A percentile compares a stretch with the other conserved stretches of the same genome.
Evolutionary conservation across 2,329 filamentous ascomycete genomes (phyloP).

Genomic region (Iodosphaeria phyllophila): DNA sequence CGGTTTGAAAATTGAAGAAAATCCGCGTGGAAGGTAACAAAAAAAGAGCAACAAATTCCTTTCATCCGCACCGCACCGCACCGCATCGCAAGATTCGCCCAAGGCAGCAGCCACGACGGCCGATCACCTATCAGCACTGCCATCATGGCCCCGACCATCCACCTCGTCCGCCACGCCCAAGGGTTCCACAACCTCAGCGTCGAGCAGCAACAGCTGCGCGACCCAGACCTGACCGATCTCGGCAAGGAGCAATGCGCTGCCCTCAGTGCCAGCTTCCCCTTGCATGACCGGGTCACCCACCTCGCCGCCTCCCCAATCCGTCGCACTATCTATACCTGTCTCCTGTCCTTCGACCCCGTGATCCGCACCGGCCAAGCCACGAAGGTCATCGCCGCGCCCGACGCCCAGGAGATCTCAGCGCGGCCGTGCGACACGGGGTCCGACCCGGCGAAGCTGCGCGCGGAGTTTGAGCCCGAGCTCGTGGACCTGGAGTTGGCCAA

Average conservation of each 20-base stretch:
- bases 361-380: slow-evolving; percentile 22
- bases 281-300: slow-evolving; percentile 45
- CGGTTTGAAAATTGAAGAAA: too few relatives aligned
- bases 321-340: slow-evolving; percentile 63
- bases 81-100: too few relatives aligned
- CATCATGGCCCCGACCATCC: slow-evolving; percentile 34
- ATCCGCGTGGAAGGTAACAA: too few relatives aligned
- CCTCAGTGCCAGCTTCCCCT: slow-evolving; percentile 43
- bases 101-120: too few relatives aligned
- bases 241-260: slow-evolving; percentile 55
- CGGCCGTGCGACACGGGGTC: slow-evolving; percentile 63
- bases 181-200: slow-evolving; percentile 63
- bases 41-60: too few relatives aligned
- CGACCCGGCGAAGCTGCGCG: slow-evolving; percentile 28
- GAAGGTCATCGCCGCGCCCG: slow-evolving; percentile 49
- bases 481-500: slow-evolving; percentile 46
- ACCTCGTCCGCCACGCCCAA: slow-evolving; percentile 56
- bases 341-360: slow-evolving; percentile 45
- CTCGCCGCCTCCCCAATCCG: slow-evolving; percentile 65
- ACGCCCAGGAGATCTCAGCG: slow-evolving; percentile 61
- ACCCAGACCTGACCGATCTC: slow-evolving; percentile 60
- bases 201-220: slow-evolving; percentile 54
- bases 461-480: slow-evolving; percentile 37
- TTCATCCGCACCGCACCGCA: too few relatives aligned
- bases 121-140: too few relatives aligned